Base-by-base conservation (phyloP, 2,329 filamentous ascomycete species). In the Purpureocillium lavendulum region DNA sequence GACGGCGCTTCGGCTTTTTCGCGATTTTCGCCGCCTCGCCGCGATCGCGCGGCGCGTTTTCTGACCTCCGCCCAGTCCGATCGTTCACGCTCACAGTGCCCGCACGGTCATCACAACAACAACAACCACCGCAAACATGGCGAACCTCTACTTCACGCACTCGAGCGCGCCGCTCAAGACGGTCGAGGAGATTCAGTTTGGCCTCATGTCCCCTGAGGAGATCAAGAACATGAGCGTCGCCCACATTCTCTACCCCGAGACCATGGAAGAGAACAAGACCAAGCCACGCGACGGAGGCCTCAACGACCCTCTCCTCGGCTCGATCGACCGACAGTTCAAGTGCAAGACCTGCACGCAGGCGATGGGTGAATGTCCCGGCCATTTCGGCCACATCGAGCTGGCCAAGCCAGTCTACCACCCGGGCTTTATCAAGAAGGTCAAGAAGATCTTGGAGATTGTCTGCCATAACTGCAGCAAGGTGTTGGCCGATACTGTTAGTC, bases 391-490 rank as follows among this genome's bases (percentile, higher is more conserved):
- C 66, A 98, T 98, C 55, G 94, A 98, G 67, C 76, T 99, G 51
- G 89, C 92, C 32, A 89, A 87, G 59, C 92, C 94, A 40, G 92
- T 98, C 53, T 99, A 85, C 64, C 92, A 99, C 54, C 69, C 73
- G 71, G 92, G 92, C 56, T 99, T 96, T 67, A 84, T 99, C 69
- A 94, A 87, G 64, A 97, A 97, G 72, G 89, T 95, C 67, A 98
- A 99, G 75, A 98, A 97, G 74, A 80, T 99, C 55, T 73, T 98
- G 64, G 94, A 98, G 75, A 92, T 89, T 53, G 89, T 98, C 64
- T 98, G 94, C 76, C 89, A 95, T 70, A 96, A 94, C 66, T 98
- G 94, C 75, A 90, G 89, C 69, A 94, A 92, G 73, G 87, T 97
- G 60, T 79, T 95, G 73, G 84, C 88, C 68, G 89, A 97, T 77